Evolutionary conservation across 1,284 basidiomycete species (phyloP).

Genomic region (Ustilago vetiveriae): DNA sequence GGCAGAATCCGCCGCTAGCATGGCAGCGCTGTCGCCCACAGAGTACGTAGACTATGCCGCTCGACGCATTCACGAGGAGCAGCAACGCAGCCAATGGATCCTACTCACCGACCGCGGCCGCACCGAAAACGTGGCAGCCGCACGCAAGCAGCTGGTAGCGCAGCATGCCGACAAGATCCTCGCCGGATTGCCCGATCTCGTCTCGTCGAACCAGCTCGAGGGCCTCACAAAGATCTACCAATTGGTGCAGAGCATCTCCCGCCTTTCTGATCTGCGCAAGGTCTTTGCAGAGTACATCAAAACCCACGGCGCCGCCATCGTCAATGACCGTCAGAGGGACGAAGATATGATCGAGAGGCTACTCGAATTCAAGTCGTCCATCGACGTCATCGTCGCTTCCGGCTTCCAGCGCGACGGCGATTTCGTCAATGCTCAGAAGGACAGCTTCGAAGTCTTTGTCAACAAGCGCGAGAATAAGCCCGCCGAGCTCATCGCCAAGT

Average conservation of each 20-base stretch:
- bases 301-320: constrained; percentile 44
- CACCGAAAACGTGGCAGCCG: constrained; percentile 26
- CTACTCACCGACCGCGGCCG: constrained; percentile 27
- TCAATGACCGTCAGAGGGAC: constrained; percentile 53
- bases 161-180: constrained; percentile 44
- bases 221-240: constrained; percentile 38
- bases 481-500: constrained; percentile 93
- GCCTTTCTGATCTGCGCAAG: constrained; percentile 39
- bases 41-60: constrained; percentile 48
- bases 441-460: constrained; percentile 84
- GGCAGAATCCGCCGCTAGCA: constrained; percentile 24
- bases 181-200: constrained; percentile 42
- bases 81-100: constrained; percentile 43
- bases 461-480: constrained; percentile 84
- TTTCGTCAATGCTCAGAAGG: constrained; percentile 70
- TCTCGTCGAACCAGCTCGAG: constrained; percentile 26
- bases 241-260: constrained; percentile 40
- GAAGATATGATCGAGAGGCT: constrained; percentile 62
- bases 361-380: constrained; percentile 50
- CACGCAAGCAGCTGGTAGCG: constrained; percentile 37
- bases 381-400: constrained; percentile 46
- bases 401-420: constrained; percentile 53
- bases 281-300: constrained; percentile 52
- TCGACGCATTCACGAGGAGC: constrained; percentile 42
- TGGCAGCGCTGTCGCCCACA: constrained; percentile 15